Conservation (phyloP, 2,329 filamentous ascomycete species). For the Orbilia blumenaviensis region DNA sequence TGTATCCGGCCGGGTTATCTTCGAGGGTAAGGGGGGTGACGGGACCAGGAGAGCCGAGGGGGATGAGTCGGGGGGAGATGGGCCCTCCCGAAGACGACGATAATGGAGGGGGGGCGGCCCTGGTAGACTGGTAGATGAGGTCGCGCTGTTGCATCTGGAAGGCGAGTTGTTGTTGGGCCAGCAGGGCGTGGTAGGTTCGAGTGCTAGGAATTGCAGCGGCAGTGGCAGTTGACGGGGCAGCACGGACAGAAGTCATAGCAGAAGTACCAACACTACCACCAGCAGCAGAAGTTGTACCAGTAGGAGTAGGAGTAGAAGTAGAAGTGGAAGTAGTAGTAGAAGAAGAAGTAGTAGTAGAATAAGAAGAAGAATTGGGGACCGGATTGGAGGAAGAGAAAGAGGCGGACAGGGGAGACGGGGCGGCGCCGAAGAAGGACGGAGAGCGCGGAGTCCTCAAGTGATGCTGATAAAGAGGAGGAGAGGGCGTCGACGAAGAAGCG, state of each 20-base stretch:
- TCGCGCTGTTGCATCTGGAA: conserved; percentile 58
- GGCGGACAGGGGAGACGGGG: too few relatives aligned
- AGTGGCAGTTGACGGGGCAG: background rate
- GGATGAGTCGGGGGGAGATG: conserved; percentile 56
- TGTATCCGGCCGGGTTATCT: conserved; percentile 52
- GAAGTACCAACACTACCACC: too few relatives aligned
- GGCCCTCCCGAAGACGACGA: conserved; percentile 54
- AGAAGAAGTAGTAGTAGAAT: conserved; percentile 1
- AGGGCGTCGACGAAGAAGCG: background rate
- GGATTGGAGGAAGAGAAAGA: too few relatives aligned
- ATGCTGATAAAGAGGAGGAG: background rate
- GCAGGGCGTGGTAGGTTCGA: conserved; percentile 53
- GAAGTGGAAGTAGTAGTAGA: background rate
- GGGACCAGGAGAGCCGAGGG: conserved; percentile 57
- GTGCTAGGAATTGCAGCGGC: background rate
- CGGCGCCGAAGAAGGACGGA: too few relatives aligned
- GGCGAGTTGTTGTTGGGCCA: conserved; percentile 57
- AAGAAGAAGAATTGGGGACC: too few relatives aligned
- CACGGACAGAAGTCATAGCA: conserved; percentile 5
- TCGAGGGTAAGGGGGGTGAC: conserved; percentile 57
- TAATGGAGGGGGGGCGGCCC: too few relatives aligned
- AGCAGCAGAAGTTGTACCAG: background rate
- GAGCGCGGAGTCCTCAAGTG: too few relatives aligned
- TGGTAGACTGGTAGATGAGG: conserved; percentile 57
- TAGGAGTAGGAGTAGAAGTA: background rate